phyloP scores from a whole-genome alignment of 1,284 basidiomycete species.

The Ganoderma meredithae region DNA sequence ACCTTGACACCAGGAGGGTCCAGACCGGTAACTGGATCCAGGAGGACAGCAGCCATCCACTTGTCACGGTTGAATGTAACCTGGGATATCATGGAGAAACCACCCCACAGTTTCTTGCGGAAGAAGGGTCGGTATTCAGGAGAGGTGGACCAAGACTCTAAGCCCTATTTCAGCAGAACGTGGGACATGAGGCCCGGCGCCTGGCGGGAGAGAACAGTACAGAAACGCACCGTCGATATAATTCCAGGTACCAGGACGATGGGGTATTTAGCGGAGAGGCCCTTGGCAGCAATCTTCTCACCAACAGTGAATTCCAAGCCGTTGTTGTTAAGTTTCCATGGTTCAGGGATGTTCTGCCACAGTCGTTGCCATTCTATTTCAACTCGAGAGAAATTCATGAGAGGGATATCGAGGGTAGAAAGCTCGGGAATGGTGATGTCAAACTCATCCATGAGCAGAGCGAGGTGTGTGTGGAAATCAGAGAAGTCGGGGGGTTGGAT shows the following conservation, averaged over 20 bases:
- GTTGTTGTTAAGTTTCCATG: slow-evolving; percentile 84
- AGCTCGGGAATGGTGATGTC: slow-evolving; percentile 63
- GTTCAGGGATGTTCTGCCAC: slow-evolving; percentile 71
- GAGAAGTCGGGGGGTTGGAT: slow-evolving; percentile 69
- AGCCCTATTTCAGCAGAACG: slow-evolving; percentile 51
- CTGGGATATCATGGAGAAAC: slow-evolving; percentile 86
- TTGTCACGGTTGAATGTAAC: slow-evolving; percentile 85
- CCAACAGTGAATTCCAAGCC: slow-evolving; percentile 89
- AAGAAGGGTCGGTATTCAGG: slow-evolving; percentile 84
- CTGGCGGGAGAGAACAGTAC: not conserved
- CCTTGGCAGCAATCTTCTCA: slow-evolving; percentile 70
- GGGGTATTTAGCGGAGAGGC: slow-evolving; percentile 77
- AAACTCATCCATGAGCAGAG: slow-evolving; percentile 52
- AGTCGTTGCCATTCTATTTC: slow-evolving; percentile 74
- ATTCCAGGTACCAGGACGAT: slow-evolving; percentile 85
- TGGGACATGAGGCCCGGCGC: not conserved
- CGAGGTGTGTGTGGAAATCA: slow-evolving; percentile 48
- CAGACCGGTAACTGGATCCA: slow-evolving; percentile 92
- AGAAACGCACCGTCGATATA: slow-evolving; percentile 68
- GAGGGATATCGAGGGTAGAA: slow-evolving; percentile 62
- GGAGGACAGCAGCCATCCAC: slow-evolving; percentile 91
- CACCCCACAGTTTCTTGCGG: slow-evolving; percentile 88
- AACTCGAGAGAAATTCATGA: slow-evolving; percentile 64
- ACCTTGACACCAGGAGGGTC: slow-evolving; percentile 92
- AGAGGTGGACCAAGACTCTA: slow-evolving; percentile 88